Evolutionary conservation across 257 asterid genomes (phyloP).

Genomic region (Plantago major): DNA sequence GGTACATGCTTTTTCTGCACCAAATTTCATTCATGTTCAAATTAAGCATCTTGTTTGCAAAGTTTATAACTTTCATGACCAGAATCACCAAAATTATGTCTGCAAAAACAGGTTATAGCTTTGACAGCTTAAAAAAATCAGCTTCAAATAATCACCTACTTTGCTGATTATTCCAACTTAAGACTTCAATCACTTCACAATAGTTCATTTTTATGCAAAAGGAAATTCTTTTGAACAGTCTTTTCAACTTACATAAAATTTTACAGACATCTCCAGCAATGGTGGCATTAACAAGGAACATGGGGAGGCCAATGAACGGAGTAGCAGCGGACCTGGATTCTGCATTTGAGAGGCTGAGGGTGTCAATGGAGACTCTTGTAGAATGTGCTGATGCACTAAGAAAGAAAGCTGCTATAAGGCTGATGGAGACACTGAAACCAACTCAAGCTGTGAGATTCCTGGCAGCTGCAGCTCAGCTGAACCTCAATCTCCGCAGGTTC

Average conservation of each 20-base stretch:
- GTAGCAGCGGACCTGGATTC: conserved; percentile 9
- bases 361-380: conserved; percentile 27
- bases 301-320: conserved; percentile 22
- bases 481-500: conserved; percentile 21
- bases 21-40: too few relatives aligned
- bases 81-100: too few relatives aligned
- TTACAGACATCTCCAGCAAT: conserved; percentile 23
- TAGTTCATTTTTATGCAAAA: not conserved
- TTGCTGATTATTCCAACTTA: too few relatives aligned
- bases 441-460: conserved; percentile 28
- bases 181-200: too few relatives aligned
- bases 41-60: too few relatives aligned
- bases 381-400: conserved; percentile 37
- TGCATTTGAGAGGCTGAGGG: conserved; percentile 12
- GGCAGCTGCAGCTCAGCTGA: conserved; percentile 27
- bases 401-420: conserved; percentile 14
- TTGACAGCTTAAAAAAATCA: too few relatives aligned
- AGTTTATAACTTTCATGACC: too few relatives aligned
- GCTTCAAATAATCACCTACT: too few relatives aligned
- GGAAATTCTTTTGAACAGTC: not conserved
- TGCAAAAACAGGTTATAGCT: too few relatives aligned
- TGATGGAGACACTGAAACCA: conserved; percentile 31
- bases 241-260: not conserved
- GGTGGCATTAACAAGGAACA: conserved; percentile 12
- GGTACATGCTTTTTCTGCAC: conserved; percentile 16